A percentile compares a stretch with the other conserved stretches of the same genome.
These are phyloP conservation scores for Russula vinacea DNA, from an alignment of 768 basidiomycete genomes.

Conservation along the genomic window DNA sequence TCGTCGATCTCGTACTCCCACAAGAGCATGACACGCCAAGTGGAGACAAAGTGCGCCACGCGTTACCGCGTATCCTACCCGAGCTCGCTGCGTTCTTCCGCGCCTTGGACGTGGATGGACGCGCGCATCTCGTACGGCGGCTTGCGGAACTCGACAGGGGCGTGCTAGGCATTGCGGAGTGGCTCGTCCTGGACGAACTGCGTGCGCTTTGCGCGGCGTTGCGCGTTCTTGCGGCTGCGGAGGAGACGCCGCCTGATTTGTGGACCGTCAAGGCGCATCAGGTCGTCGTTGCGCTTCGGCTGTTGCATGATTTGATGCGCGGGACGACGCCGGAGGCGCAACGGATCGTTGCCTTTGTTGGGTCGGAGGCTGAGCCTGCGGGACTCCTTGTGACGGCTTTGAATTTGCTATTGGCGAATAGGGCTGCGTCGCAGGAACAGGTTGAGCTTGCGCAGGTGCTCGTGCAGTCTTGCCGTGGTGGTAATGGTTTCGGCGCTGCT, in stretches of 20 bases:
- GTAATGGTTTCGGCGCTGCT: slow-evolving; percentile 22
- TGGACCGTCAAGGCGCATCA: slow-evolving; percentile 47
- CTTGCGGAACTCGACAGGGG: slow-evolving; percentile 58
- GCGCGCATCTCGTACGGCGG: slow-evolving; percentile 48
- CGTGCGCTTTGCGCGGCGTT: slow-evolving; percentile 62
- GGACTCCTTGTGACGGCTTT: slow-evolving; percentile 44
- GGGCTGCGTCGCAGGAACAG: slow-evolving; percentile 46
- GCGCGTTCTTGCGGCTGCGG: slow-evolving; percentile 37
- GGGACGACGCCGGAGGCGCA: slow-evolving; percentile 45
- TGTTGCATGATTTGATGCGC: slow-evolving; percentile 47
- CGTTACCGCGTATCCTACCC: slow-evolving; percentile 55
- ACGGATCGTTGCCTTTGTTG: slow-evolving; percentile 40
- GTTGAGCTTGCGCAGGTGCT: slow-evolving; percentile 42
- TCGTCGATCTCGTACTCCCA: slow-evolving; percentile 60
- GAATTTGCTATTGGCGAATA: slow-evolving; percentile 46
- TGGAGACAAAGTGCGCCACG: slow-evolving; percentile 46
- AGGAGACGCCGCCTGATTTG: slow-evolving; percentile 35
- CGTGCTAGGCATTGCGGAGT: slow-evolving; percentile 58
- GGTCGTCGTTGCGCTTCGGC: slow-evolving; percentile 47
- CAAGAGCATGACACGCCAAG: slow-evolving; percentile 23
- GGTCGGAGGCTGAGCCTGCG: slow-evolving; percentile 45
- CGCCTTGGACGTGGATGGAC: slow-evolving; percentile 52
- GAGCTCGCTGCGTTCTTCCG: slow-evolving; percentile 57
- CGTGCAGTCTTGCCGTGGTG: slow-evolving; percentile 25
- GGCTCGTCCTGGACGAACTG: slow-evolving; percentile 64